Evolutionary conservation across 2,329 filamentous ascomycete species (phyloP).

Genomic region (Nakataea oryzae): DNA sequence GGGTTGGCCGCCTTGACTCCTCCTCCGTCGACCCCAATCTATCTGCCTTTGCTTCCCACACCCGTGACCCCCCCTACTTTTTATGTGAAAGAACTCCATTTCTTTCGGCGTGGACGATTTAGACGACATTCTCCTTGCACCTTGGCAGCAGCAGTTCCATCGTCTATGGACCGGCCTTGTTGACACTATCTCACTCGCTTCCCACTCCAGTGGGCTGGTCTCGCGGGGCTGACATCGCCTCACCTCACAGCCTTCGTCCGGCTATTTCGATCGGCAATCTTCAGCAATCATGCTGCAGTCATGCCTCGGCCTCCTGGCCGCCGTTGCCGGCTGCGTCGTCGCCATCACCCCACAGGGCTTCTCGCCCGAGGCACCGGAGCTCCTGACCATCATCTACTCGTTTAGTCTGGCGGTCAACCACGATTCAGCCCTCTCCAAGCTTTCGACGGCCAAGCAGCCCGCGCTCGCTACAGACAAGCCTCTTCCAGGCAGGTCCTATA

Average conservation of each 20-base stretch:
- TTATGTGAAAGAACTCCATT: neutral
- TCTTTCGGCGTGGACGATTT: neutral
- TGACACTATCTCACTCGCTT: neutral
- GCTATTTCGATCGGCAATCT: neutral
- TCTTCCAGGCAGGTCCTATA: constrained; percentile 28
- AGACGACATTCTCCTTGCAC: neutral
- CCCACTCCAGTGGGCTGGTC: neutral
- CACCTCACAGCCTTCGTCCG: neutral
- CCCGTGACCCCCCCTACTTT: neutral
- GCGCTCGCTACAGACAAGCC: constrained; percentile 17
- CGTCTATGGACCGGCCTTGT: too few relatives aligned
- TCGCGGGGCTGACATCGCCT: neutral
- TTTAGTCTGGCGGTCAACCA: constrained; percentile 19
- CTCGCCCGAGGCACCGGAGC: constrained; percentile 17
- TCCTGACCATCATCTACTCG: neutral
- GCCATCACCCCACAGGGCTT: constrained; percentile 31
- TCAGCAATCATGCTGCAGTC: constrained; percentile 9
- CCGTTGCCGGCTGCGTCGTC: constrained; percentile 10
- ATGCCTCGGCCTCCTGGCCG: constrained; percentile 14
- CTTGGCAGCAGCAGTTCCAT: neutral
- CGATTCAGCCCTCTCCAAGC: constrained; percentile 24
- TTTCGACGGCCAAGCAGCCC: constrained; percentile 5
- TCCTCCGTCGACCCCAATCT: neutral
- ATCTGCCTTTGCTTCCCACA: neutral
- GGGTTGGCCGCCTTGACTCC: too few relatives aligned